These are phyloP conservation scores for Albifimbria verrucaria DNA, from an alignment of 2,329 filamentous ascomycete genomes.

Conservation along the genomic window DNA sequence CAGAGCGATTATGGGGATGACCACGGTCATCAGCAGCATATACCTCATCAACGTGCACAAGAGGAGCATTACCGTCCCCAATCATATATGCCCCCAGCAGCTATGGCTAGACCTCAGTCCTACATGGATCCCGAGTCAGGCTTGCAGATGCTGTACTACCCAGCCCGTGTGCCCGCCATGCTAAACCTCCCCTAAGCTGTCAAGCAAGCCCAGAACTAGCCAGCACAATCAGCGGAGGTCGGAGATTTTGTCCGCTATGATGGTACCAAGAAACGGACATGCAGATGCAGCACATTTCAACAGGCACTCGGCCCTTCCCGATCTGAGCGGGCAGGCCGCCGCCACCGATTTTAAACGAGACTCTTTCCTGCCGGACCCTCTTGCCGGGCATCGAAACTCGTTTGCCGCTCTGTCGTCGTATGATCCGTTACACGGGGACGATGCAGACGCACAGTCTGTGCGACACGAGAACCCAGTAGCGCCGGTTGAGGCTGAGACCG, in stretches of 20 bases:
- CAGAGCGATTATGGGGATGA: too few species aligned
- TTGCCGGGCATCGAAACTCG: constrained; percentile 33
- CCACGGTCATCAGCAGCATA: too few species aligned
- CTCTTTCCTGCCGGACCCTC: constrained; percentile 45
- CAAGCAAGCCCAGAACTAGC: constrained; percentile 63
- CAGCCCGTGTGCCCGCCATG: constrained; percentile 89
- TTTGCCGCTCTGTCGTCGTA: constrained; percentile 28
- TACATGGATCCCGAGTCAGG: constrained; percentile 63
- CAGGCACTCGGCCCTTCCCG: constrained; percentile 18
- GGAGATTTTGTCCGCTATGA: constrained; percentile 65
- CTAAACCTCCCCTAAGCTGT: constrained; percentile 88
- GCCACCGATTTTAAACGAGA: constrained; percentile 15
- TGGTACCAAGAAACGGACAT: constrained; percentile 15
- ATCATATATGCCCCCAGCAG: constrained; percentile 18
- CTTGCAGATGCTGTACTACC: constrained; percentile 89
- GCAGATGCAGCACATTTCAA: constrained; percentile 2
- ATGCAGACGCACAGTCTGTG: constrained; percentile 13
- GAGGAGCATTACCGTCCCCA: constrained; percentile 11
- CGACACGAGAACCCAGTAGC: constrained; percentile 6
- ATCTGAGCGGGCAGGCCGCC: constrained; percentile 11
- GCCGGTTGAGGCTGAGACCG: constrained; percentile 12
- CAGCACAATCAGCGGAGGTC: constrained; percentile 69
- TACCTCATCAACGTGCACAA: constrained; percentile 12
- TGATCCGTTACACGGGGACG: constrained; percentile 12
- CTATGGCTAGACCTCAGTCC: constrained; percentile 46